A percentile compares a stretch with the other conserved stretches of the same genome.
phyloP scores from a whole-genome alignment of 23 red algal species.

The Gracilaria caudata region DNA sequence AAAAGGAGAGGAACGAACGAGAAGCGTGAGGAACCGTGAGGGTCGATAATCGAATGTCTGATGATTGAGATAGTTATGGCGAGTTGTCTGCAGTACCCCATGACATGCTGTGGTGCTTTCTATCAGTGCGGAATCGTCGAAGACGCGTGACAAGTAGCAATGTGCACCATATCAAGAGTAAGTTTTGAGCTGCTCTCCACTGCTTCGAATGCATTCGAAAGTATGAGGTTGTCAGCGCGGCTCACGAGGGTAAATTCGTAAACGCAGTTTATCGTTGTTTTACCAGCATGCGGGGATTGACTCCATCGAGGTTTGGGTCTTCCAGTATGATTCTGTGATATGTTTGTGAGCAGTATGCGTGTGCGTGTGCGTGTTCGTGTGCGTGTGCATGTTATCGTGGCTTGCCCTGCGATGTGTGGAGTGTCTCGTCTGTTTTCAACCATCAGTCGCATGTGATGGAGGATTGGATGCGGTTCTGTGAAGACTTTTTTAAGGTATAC shows the following conservation, averaged over 20 bases:
- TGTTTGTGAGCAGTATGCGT: not conserved
- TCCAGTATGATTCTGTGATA: not conserved
- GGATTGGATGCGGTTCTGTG: not conserved
- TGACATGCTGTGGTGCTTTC: not conserved
- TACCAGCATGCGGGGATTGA: not conserved
- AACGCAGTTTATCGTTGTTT: not conserved
- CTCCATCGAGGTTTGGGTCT: not conserved
- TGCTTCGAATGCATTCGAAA: not conserved
- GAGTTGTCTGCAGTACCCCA: not conserved
- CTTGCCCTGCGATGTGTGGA: not conserved
- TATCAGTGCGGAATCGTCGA: not conserved
- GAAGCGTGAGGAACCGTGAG: not conserved
- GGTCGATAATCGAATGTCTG: not conserved
- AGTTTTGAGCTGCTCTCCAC: not conserved
- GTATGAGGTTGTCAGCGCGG: constrained; percentile 15
- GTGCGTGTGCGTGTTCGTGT: not conserved
- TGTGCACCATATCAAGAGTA: not conserved
- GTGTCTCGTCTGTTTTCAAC: not conserved
- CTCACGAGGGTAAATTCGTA: not conserved
- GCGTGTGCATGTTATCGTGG: not conserved
- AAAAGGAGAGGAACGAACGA: not conserved
- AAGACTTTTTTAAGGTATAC: not conserved
- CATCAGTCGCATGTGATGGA: not conserved
- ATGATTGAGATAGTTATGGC: not conserved
- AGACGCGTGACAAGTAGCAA: not conserved